Conservation (phyloP, 495 filamentous ascomycete genomes). For the Lepraria neglecta region DNA sequence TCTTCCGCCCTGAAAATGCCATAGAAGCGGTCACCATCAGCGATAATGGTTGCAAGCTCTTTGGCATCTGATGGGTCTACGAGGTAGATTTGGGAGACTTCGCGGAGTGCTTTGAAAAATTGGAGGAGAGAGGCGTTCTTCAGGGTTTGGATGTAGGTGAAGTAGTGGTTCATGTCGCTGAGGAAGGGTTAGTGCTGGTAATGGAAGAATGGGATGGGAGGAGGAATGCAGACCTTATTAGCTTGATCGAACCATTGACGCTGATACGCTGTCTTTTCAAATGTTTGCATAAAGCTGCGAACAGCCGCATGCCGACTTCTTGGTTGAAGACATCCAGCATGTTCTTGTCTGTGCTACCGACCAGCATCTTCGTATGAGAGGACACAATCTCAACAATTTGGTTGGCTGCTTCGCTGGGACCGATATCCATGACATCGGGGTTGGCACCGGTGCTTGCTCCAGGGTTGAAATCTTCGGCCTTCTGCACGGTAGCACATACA, state of each 20-base stretch:
- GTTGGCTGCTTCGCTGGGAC: constrained; percentile 68
- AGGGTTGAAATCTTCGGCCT: constrained; percentile 87
- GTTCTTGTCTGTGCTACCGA: constrained; percentile 90
- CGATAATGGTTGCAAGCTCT: constrained; percentile 90
- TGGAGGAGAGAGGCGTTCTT: constrained; percentile 74
- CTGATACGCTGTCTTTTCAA: constrained; percentile 91
- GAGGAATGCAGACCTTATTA: constrained; percentile 61
- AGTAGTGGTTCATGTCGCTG: constrained; percentile 92
- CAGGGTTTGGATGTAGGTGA: constrained; percentile 72
- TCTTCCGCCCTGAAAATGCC: constrained; percentile 94
- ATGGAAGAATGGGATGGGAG: neutral
- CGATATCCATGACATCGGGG: constrained; percentile 61
- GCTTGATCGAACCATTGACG: constrained; percentile 79
- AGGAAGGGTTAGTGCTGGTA: neutral
- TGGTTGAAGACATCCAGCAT: constrained; percentile 98
- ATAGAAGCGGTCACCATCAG: constrained; percentile 79
- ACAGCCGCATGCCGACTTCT: constrained; percentile 89
- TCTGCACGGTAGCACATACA: constrained; percentile 81
- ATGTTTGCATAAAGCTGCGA: constrained; percentile 88
- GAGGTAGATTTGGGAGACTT: constrained; percentile 91
- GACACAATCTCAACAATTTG: constrained; percentile 78
- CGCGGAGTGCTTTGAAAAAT: constrained; percentile 88
- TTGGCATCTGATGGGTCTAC: constrained; percentile 84
- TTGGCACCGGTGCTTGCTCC: constrained; percentile 43
- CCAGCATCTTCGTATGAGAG: constrained; percentile 83